Conservation (phyloP, 78 protist species). For the Cavenderia fasciculata region DNA sequence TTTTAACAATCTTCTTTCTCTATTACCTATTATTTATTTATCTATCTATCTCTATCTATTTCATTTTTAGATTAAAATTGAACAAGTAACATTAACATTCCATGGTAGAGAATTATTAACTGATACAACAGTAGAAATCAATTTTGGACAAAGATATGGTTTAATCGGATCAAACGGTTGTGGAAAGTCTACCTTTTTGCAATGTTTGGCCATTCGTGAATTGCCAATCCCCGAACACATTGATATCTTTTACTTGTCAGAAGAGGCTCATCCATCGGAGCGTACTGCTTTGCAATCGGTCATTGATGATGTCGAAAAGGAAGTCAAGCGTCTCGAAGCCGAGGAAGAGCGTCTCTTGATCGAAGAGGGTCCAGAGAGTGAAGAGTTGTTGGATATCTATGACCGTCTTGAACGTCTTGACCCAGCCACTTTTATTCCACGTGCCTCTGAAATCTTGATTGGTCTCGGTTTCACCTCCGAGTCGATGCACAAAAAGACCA, state of each 20-base stretch:
- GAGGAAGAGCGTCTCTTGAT: constrained; percentile 35
- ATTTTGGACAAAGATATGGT: constrained; percentile 91
- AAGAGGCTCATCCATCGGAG: constrained; percentile 69
- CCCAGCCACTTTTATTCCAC: constrained; percentile 72
- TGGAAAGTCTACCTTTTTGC: constrained; percentile 92
- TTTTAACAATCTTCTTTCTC: no score
- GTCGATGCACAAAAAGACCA: constrained; percentile 65
- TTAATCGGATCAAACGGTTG: constrained; percentile 93
- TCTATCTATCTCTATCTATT: neutral
- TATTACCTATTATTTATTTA: neutral
- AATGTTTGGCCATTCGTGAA: constrained; percentile 83
- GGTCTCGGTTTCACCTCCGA: constrained; percentile 89
- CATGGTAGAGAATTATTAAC: constrained; percentile 67
- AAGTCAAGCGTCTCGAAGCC: constrained; percentile 57
- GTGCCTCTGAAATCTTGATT: constrained; percentile 85
- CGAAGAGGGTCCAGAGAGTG: constrained; percentile 70
- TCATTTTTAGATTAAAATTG: constrained; percentile 48
- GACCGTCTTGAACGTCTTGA: constrained; percentile 87
- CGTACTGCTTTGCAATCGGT: constrained; percentile 84
- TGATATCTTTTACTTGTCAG: constrained; percentile 71
- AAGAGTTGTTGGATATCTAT: constrained; percentile 70
- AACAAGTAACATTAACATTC: constrained; percentile 74
- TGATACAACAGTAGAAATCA: constrained; percentile 70
- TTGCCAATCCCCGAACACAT: constrained; percentile 87
- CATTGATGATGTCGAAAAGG: constrained; percentile 73